Evolutionary conservation across 2,329 filamentous ascomycete species (phyloP).

Genomic region (Venturia effusa): DNA sequence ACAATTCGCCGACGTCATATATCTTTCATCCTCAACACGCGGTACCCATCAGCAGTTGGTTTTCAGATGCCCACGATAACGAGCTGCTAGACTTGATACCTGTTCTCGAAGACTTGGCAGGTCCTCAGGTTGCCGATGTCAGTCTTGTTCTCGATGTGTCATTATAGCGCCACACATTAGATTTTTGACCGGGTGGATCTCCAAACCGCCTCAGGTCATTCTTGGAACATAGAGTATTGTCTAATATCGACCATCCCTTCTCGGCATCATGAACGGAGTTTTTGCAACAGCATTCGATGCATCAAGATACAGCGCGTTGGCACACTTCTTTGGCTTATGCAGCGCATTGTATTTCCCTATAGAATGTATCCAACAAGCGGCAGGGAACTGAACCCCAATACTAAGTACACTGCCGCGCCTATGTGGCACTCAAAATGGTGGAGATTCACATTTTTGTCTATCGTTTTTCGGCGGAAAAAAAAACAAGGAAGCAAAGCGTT

Average conservation of each 20-base stretch:
- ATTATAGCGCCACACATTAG: not conserved
- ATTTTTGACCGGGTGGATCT: not conserved
- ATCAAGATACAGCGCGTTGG: constrained; percentile 1
- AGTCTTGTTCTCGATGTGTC: constrained; percentile 89
- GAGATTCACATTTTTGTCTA: not conserved
- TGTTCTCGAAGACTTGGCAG: constrained; percentile 92
- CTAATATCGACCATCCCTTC: not conserved
- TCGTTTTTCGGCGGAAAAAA: not conserved
- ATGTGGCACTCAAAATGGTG: not conserved
- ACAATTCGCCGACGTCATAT: constrained; percentile 98
- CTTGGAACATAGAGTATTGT: not conserved
- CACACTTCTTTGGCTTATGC: not conserved
- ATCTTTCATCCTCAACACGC: constrained; percentile 99
- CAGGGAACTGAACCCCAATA: not conserved
- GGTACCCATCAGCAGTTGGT: constrained; percentile 99
- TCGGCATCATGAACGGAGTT: constrained; percentile 3
- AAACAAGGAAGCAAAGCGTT: not conserved
- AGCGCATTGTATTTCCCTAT: not conserved
- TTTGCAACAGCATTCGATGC: constrained; percentile 4
- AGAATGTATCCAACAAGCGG: not conserved
- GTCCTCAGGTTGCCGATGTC: constrained; percentile 81
- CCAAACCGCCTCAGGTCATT: not conserved
- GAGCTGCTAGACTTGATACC: constrained; percentile 95
- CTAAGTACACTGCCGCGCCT: not conserved
- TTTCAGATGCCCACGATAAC: constrained; percentile 98